Base-by-base conservation (phyloP, 169 alveolate genomes). In the Cryptosporidium parvum region DNA sequence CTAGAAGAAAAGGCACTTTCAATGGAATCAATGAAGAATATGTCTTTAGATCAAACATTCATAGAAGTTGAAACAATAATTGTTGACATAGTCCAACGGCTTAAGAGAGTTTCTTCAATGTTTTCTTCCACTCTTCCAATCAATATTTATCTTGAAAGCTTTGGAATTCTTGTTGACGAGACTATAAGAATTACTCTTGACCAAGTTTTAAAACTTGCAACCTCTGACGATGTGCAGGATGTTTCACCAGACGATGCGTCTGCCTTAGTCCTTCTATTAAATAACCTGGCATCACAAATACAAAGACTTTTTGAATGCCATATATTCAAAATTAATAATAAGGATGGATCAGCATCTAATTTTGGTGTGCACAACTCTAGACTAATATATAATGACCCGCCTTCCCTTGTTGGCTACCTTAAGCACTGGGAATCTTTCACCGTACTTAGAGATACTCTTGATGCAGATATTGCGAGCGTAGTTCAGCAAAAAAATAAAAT, bases 381-480 rank as follows among this genome's bases (percentile, higher is more conserved):
- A 21, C 89, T 80, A 10, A 80, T 65, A 16, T 80, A 80, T 39
- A 62, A 26, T 6, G 75, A 80, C 33, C 80, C 89, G 0, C 89
- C 89, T 21, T 62, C 80, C 16, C 52, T 80, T 16, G 89, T 44
- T n/a, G 73, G 80, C 2, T 80, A 37, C 48, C 52, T 80, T 12
- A 80, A 65, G 31, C 26, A 80, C 48, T 80, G 89, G 89, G 68
- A 62, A 9, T 65, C 89, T 7, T 16, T 80, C 16, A 80, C 75
- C 14, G 67, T 65, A 23, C 62, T 80, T 18, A 80, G 75, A 39
- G 75, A 80, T 62, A 62, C 75, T 42, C 89, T 80, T 14, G 89
- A 80, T 39, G 89, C 89, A 42, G 89, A 80, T 18, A 80, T 80
- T 45, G 89, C 89, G 2, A 80, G 68, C 9, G 29, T 80, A 26